A percentile compares a stretch with the other conserved stretches of the same genome.
phyloP scores from a whole-genome alignment of 2,329 filamentous ascomycete species.

The Colletotrichum chrysophilum region DNA sequence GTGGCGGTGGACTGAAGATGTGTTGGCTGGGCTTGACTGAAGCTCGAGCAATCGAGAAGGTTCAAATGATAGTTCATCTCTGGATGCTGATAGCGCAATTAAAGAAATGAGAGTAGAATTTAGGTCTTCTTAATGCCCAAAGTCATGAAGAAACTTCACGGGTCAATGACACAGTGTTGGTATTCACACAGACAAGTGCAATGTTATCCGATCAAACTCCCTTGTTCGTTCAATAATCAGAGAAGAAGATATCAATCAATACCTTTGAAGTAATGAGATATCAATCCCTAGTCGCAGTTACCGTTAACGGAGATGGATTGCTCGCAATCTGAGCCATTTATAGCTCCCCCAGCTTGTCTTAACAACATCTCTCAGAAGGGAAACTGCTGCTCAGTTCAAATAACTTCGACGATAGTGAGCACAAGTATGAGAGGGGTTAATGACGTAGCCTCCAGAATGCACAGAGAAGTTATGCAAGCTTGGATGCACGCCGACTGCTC shows the following conservation, averaged over 20 bases:
- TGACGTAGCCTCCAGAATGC: neutral
- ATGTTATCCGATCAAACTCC: neutral
- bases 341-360: neutral
- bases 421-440: rapidly evolving
- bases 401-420: neutral
- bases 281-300: neutral
- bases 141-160: neutral
- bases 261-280: neutral
- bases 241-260: neutral
- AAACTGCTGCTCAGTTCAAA: rapidly evolving
- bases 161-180: neutral
- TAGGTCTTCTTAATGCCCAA: neutral
- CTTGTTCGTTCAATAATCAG: neutral
- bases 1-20: constrained; percentile 43
- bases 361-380: neutral
- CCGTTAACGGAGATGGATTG: neutral
- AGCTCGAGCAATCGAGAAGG: neutral
- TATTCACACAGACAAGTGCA: neutral
- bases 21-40: neutral
- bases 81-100: neutral
- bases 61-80: neutral
- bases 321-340: rapidly evolving
- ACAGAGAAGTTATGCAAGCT: neutral
- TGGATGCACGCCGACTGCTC: rapidly evolving
- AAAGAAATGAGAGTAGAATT: neutral